phyloP scores from a whole-genome alignment of 176 grass and related monocot species.

The Luzula sylvatica region DNA sequence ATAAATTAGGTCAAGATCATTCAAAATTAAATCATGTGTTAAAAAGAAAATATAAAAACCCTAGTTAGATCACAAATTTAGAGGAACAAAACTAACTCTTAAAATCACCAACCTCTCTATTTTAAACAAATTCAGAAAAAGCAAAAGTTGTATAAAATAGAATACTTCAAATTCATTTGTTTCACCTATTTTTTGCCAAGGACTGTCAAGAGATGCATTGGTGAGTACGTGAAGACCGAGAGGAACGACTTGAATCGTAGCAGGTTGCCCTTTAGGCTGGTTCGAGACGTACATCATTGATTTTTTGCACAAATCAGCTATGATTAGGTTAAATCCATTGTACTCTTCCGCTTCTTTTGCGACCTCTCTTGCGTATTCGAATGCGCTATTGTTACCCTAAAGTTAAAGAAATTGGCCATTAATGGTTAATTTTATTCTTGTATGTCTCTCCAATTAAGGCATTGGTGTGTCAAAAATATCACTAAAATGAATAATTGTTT shows the following conservation, averaged over 20 bases:
- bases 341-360: constrained; percentile 71
- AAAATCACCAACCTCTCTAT: neutral
- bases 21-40: too few species aligned
- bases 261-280: constrained; percentile 46
- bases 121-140: too few species aligned
- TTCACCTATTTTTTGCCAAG: constrained; percentile 70
- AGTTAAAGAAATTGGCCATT: neutral
- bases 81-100: neutral
- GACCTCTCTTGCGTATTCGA: constrained; percentile 64
- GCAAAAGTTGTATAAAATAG: neutral
- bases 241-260: constrained; percentile 54
- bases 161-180: constrained; percentile 7
- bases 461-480: neutral
- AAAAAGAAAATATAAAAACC: too few species aligned
- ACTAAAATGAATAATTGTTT: neutral
- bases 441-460: neutral
- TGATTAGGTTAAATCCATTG: constrained; percentile 91
- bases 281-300: constrained; percentile 82
- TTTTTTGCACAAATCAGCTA: constrained; percentile 59
- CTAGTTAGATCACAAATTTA: neutral
- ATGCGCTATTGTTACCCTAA: constrained; percentile 61
- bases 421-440: constrained; percentile 1
- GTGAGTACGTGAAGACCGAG: constrained; percentile 86
- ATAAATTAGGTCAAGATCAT: too few species aligned
- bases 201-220: constrained; percentile 79